phyloP scores from a whole-genome alignment of 345 rosid species.

The Populus davidiana region DNA sequence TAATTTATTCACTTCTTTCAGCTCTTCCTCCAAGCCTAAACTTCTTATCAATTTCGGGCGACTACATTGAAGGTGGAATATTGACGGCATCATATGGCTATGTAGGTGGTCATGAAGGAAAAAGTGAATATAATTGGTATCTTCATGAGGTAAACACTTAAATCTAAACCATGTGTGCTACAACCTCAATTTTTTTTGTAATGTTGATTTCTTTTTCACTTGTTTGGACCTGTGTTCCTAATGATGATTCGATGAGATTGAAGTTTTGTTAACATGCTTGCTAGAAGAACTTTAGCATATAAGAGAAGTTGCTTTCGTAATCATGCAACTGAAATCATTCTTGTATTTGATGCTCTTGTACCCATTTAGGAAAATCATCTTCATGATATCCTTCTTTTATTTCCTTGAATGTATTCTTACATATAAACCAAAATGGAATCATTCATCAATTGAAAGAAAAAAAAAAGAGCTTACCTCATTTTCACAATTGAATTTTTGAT shows the following conservation, averaged over 20 bases:
- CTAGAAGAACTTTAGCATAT: background rate
- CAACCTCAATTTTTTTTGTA: background rate
- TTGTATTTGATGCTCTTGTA: background rate
- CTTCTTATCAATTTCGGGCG: conserved; percentile 90
- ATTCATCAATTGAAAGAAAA: background rate
- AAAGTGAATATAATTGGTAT: conserved; percentile 82
- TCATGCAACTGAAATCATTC: background rate
- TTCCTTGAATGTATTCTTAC: background rate
- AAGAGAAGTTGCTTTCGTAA: background rate
- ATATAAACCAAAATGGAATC: background rate
- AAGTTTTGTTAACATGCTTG: background rate
- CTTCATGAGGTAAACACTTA: conserved; percentile 71
- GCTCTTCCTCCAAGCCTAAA: conserved; percentile 96
- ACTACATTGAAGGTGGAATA: conserved; percentile 70
- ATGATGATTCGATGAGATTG: background rate
- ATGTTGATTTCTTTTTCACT: background rate
- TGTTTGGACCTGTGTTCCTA: background rate
- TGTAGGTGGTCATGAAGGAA: conserved; percentile 93
- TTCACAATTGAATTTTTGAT: no score
- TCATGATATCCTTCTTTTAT: background rate
- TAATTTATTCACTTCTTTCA: conserved; percentile 37
- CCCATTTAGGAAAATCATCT: background rate
- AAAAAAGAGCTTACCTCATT: no score
- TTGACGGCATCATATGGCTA: conserved; percentile 96
- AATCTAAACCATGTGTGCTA: background rate